Percentiles rank a stretch among this genome's conserved stretches.
phyloP scores from a whole-genome alignment of 495 filamentous ascomycete genomes.

The Aspergillus bertholletiae region DNA sequence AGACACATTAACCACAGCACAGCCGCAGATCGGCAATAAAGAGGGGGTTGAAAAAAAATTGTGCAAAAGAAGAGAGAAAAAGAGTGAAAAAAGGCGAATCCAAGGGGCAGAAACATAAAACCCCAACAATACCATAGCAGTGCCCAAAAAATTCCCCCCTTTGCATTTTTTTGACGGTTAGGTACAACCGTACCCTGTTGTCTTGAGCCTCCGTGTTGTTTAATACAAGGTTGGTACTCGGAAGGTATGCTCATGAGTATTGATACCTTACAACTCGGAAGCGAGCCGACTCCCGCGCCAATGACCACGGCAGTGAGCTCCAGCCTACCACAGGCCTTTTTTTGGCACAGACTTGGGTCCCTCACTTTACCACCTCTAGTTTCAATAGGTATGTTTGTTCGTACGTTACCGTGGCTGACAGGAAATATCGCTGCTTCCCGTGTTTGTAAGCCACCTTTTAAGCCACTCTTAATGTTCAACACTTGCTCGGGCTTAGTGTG shows the following conservation, averaged over 20 bases:
- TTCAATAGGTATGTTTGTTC: slow-evolving; percentile 10
- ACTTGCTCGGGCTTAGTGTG: neutral
- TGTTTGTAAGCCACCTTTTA: neutral
- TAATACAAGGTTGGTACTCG: neutral
- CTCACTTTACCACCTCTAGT: slow-evolving; percentile 8
- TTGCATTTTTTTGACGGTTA: neutral
- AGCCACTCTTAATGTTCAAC: neutral
- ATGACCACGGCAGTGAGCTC: slow-evolving; percentile 27
- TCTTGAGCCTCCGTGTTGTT: neutral
- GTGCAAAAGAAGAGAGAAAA: neutral
- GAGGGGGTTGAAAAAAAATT: neutral
- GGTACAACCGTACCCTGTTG: neutral
- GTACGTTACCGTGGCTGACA: slow-evolving; percentile 3
- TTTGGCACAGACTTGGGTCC: slow-evolving; percentile 12
- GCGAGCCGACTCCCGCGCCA: slow-evolving; percentile 15
- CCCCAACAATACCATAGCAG: neutral
- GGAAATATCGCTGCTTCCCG: neutral
- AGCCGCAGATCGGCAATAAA: neutral
- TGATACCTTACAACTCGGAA: slow-evolving; percentile 3
- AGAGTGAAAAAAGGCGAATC: neutral
- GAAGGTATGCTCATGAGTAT: neutral
- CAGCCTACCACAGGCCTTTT: slow-evolving; percentile 34
- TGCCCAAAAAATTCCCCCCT: neutral
- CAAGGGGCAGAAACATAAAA: too few species aligned
- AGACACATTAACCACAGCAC: neutral